Percentiles rank a stretch among this genome's conserved stretches.
These are phyloP conservation scores for Gynochthodes officinalis DNA, from an alignment of 257 asterid genomes.

Conservation along the genomic window DNA sequence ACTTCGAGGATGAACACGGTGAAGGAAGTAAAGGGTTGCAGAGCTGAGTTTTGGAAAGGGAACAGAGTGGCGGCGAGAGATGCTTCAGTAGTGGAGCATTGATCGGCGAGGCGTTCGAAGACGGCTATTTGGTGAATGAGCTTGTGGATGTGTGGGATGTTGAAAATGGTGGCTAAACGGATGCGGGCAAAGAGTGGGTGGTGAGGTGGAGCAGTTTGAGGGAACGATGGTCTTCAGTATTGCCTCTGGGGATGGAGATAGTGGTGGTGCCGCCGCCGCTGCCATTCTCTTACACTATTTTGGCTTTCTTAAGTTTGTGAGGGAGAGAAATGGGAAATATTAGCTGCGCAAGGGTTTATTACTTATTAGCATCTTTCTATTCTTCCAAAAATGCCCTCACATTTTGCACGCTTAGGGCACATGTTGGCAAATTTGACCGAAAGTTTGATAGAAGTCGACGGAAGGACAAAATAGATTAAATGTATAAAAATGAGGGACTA, in stretches of 20 bases:
- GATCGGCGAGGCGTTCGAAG: conserved; percentile 39
- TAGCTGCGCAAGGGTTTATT: not conserved
- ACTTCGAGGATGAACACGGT: conserved; percentile 50
- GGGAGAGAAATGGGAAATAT: not conserved
- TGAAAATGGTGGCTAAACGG: conserved; percentile 34
- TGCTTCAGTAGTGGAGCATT: conserved; percentile 38
- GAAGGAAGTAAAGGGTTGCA: conserved; percentile 38
- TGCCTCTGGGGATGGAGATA: conserved; percentile 29
- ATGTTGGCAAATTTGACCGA: no score
- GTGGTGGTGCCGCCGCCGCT: conserved; percentile 49
- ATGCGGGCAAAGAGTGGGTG: conserved; percentile 34
- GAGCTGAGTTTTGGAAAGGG: conserved; percentile 18
- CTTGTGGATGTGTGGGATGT: conserved; percentile 42
- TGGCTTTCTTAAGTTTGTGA: not conserved
- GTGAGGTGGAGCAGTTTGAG: conserved; percentile 7
- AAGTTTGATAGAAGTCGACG: no score
- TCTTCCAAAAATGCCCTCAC: no score
- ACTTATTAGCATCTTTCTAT: not conserved
- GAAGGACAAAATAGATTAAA: no score
- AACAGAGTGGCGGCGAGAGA: conserved; percentile 46
- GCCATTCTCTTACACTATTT: conserved; percentile 23
- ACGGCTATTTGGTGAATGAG: conserved; percentile 53
- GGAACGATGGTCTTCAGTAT: conserved; percentile 14
- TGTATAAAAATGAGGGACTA: no score
- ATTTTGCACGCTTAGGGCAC: no score